Conservation (phyloP, 208 protist genomes). For the Leishmania tarentolae region DNA sequence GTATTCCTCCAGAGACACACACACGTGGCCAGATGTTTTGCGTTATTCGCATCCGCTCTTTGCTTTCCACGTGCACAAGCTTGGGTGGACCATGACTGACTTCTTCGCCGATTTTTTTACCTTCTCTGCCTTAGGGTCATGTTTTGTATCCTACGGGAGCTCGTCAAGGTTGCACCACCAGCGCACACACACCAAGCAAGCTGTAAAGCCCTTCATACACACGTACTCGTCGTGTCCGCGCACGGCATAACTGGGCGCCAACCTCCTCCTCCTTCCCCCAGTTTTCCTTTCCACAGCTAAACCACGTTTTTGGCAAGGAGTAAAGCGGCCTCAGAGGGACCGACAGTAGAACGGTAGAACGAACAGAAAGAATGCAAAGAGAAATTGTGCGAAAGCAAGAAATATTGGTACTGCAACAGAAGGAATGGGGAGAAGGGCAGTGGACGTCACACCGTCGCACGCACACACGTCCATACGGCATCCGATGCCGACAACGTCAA, state of each 20-base stretch:
- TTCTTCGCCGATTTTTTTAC: no score
- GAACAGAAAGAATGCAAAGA: not conserved
- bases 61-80: not conserved
- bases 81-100: not conserved
- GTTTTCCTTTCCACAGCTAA: not conserved
- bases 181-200: not conserved
- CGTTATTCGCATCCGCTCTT: not conserved
- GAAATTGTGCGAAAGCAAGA: not conserved
- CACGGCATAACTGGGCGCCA: not conserved
- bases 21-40: not conserved
- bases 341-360: not conserved
- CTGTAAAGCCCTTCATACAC: not conserved
- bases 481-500: not conserved
- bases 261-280: not conserved
- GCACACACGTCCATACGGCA: not conserved
- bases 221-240: not conserved
- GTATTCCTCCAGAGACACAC: conserved; percentile 7
- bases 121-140: not conserved
- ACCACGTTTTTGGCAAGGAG: not conserved
- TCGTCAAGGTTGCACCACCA: not conserved
- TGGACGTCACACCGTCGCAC: not conserved
- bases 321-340: not conserved
- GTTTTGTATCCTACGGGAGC: not conserved
- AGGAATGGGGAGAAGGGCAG: not conserved
- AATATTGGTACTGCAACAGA: not conserved